phyloP scores from a whole-genome alignment of 441 rosid genomes.

The Hura crepitans region DNA sequence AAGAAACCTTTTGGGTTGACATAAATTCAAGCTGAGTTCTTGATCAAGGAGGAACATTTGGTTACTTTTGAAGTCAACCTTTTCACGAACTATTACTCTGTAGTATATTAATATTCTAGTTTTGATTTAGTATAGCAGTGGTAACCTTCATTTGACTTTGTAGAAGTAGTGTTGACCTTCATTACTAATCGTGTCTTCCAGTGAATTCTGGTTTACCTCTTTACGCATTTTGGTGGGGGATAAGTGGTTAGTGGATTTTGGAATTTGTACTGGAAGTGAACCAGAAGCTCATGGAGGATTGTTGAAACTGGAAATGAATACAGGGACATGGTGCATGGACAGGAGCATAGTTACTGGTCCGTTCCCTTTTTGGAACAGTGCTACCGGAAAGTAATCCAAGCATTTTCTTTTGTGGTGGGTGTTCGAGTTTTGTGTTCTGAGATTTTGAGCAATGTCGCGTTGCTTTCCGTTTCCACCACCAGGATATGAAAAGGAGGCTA shows the following conservation, averaged over 20 bases:
- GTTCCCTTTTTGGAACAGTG: conserved; percentile 47
- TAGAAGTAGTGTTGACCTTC: conserved; percentile 6
- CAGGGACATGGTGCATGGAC: conserved; percentile 48
- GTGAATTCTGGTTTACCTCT: not conserved
- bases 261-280: not conserved
- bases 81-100: conserved; percentile 17
- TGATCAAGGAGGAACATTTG: conserved; percentile 13
- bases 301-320: conserved; percentile 38
- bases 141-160: conserved; percentile 8
- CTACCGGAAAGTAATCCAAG: conserved; percentile 27
- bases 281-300: conserved; percentile 22
- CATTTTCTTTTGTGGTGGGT: conserved; percentile 24
- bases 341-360: conserved; percentile 48
- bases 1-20: conserved; percentile 35
- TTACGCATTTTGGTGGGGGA: not conserved
- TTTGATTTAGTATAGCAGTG: conserved; percentile 16
- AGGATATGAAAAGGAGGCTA: conserved; percentile 60
- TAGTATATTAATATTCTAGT: conserved; percentile 15
- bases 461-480: conserved; percentile 71
- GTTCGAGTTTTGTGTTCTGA: conserved; percentile 21
- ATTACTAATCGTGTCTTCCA: not conserved
- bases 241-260: conserved; percentile 10
- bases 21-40: conserved; percentile 22
- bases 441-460: conserved; percentile 52
- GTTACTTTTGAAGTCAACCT: conserved; percentile 15